Conservation (phyloP, 441 rosid species). For the Gossypium trilobum region DNA sequence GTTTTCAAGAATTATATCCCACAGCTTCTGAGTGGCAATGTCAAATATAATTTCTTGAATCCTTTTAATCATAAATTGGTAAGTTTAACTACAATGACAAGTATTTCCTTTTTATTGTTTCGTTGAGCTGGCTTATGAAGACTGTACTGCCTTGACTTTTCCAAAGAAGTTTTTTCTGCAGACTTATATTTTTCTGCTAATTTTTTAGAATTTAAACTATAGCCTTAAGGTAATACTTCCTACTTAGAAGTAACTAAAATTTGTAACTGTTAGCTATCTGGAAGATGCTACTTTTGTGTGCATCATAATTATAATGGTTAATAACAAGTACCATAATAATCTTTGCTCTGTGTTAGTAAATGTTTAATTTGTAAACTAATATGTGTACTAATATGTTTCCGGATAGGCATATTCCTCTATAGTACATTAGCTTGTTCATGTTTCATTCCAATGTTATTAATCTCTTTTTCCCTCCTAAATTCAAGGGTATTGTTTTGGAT, state of each 20-base stretch:
- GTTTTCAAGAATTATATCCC: conserved; percentile 70
- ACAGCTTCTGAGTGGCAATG: conserved; percentile 42
- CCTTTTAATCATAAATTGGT: conserved; percentile 59
- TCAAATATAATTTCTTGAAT: conserved; percentile 40
- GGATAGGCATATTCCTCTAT: not conserved
- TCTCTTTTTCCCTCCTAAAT: conserved; percentile 18
- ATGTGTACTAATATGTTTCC: not conserved
- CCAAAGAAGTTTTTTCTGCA: not conserved
- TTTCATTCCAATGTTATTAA: conserved; percentile 17
- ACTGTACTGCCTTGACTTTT: not conserved
- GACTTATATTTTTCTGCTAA: not conserved
- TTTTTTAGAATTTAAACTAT: not conserved
- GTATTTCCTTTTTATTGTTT: not conserved
- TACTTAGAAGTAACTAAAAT: not conserved
- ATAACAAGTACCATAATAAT: conserved; percentile 1
- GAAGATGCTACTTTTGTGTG: not conserved
- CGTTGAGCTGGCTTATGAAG: not conserved
- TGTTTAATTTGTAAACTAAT: not conserved
- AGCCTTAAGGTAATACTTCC: not conserved
- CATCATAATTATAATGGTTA: not conserved
- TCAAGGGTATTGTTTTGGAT: conserved; percentile 58
- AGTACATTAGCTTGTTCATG: not conserved
- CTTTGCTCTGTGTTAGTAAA: not conserved
- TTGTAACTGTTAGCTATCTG: not conserved
- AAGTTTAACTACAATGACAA: conserved; percentile 22